These are phyloP conservation scores for Auxenochlorella protothecoides DNA, from an alignment of 139 green algal species.

Conservation along the genomic window DNA sequence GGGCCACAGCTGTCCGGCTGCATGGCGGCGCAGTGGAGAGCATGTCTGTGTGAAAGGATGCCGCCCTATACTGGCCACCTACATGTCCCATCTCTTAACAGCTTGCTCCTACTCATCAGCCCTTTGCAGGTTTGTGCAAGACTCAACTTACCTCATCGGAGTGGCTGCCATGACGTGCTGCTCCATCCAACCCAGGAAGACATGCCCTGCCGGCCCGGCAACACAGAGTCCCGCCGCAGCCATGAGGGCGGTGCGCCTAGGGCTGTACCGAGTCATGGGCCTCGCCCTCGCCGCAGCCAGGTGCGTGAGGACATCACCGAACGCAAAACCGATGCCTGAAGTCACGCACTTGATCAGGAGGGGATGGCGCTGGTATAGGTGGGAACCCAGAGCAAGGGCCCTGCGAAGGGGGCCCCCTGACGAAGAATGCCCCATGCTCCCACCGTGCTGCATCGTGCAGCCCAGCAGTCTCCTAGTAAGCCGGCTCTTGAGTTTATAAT, in stretches of 20 bases:
- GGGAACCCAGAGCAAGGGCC: no score
- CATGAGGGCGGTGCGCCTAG: constrained; percentile 9
- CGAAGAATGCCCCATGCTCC: no score
- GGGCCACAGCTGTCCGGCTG: constrained; percentile 11
- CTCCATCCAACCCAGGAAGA: neutral
- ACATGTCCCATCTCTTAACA: no score
- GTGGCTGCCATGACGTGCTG: no score
- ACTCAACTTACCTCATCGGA: no score
- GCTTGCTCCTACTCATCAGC: no score
- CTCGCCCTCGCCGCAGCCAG: constrained; percentile 4
- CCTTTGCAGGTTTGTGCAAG: no score
- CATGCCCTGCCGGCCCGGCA: constrained; percentile 13
- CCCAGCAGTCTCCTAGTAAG: no score
- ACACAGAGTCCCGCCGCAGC: constrained; percentile 7
- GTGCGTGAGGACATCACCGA: constrained; percentile 23
- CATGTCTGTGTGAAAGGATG: neutral
- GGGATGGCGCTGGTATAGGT: constrained; percentile 4
- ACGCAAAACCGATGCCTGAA: constrained; percentile 17
- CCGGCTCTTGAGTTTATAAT: no score
- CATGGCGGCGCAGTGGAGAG: neutral
- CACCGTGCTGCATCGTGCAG: no score
- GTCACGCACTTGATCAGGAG: constrained; percentile 23
- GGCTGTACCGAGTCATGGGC: neutral
- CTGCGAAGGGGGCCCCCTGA: no score
- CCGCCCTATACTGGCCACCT: no score